These are phyloP conservation scores for Senna tora DNA, from an alignment of 306 rosid genomes.

Conservation along the genomic window DNA sequence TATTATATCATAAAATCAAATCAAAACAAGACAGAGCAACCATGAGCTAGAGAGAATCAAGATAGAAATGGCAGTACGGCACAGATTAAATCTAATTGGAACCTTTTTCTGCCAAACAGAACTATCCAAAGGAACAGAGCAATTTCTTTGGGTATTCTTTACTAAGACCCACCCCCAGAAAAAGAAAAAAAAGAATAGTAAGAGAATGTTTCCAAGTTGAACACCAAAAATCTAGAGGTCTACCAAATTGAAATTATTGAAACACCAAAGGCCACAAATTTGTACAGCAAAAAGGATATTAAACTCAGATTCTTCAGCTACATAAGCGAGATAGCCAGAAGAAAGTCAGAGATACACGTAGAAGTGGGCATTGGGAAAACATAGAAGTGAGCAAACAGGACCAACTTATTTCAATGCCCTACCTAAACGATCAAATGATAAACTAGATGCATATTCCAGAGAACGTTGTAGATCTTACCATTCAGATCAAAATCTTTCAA, in stretches of 20 bases:
- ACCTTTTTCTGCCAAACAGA: neutral
- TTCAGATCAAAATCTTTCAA: neutral
- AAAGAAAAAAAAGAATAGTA: constrained; percentile 3
- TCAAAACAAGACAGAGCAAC: constrained; percentile 30
- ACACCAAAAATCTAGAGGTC: neutral
- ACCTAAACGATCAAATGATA: neutral
- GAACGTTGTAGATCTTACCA: neutral
- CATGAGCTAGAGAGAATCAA: neutral
- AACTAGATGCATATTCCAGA: neutral
- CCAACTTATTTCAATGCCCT: neutral
- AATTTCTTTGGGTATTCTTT: constrained; percentile 6
- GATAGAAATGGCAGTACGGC: neutral
- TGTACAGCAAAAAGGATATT: neutral
- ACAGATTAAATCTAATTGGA: constrained; percentile 15
- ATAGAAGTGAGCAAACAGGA: neutral
- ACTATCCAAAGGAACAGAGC: constrained; percentile 23
- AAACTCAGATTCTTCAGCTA: neutral
- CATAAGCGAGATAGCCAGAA: neutral
- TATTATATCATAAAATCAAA: constrained; percentile 28
- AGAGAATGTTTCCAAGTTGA: neutral
- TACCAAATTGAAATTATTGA: neutral
- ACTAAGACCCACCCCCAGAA: neutral
- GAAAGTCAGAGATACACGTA: neutral
- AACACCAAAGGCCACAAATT: neutral
- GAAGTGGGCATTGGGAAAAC: too few species aligned